Conservation (phyloP, 495 filamentous ascomycete species). For the Letharia columbiana region DNA sequence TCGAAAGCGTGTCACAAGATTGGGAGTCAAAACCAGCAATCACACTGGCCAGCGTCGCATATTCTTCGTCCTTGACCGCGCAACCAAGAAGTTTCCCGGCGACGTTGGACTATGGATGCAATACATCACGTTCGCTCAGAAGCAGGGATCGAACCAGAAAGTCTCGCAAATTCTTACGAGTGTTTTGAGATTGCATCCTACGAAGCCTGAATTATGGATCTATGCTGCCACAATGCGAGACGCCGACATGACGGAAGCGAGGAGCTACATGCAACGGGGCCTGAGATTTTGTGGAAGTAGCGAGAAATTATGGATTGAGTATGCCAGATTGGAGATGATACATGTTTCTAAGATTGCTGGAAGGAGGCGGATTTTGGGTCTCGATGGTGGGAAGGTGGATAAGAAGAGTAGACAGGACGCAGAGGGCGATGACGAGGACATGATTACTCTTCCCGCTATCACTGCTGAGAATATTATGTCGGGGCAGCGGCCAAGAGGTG, state of each 20-base stretch:
- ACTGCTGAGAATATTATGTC: slow-evolving; percentile 61
- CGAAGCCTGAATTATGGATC: slow-evolving; percentile 77
- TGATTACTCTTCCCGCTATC: slow-evolving; percentile 54
- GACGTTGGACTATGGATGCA: slow-evolving; percentile 82
- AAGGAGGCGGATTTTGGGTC: slow-evolving; percentile 58
- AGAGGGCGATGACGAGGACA: slow-evolving; percentile 41
- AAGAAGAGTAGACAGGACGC: slow-evolving; percentile 35
- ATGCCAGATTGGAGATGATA: slow-evolving; percentile 84
- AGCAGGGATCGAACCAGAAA: slow-evolving; percentile 70
- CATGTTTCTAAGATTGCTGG: slow-evolving; percentile 74
- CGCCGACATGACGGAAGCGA: slow-evolving; percentile 74
- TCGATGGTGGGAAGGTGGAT: slow-evolving; percentile 48
- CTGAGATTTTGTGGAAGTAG: slow-evolving; percentile 75
- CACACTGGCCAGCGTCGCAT: slow-evolving; percentile 70
- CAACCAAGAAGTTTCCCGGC: slow-evolving; percentile 75
- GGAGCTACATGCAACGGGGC: slow-evolving; percentile 83
- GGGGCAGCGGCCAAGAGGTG: slow-evolving; percentile 31
- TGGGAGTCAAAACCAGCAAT: slow-evolving; percentile 56
- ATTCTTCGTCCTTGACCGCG: slow-evolving; percentile 82
- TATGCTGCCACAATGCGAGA: slow-evolving; percentile 71
- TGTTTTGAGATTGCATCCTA: slow-evolving; percentile 74
- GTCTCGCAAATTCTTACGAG: slow-evolving; percentile 67
- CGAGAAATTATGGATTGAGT: slow-evolving; percentile 73
- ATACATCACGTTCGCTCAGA: slow-evolving; percentile 73
- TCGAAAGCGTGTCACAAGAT: slow-evolving; percentile 67